Conservation (phyloP, 2,329 filamentous ascomycete species). For the Amylocarpus encephaloides region DNA sequence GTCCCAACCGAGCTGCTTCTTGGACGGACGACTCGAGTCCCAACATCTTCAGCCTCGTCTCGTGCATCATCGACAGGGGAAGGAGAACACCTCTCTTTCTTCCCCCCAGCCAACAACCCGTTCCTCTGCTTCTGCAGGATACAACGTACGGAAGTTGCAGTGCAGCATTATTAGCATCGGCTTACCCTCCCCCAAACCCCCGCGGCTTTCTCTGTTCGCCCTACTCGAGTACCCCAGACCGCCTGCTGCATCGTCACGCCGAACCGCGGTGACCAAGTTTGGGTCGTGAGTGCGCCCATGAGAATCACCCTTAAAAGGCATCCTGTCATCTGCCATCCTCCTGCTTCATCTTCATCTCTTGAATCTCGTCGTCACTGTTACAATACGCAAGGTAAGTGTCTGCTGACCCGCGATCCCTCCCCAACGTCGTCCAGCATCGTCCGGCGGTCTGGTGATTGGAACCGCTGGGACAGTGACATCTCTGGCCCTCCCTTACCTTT, state of each 20-base stretch:
- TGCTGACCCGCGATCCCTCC: slow-evolving; percentile 3
- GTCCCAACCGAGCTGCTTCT: not conserved
- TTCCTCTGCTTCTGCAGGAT: not conserved
- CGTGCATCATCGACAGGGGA: not conserved
- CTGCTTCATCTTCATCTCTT: not conserved
- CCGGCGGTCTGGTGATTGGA: slow-evolving; percentile 1
- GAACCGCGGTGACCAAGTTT: not conserved
- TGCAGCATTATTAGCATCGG: slow-evolving; percentile 3
- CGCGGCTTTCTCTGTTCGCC: not conserved
- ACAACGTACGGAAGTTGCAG: not conserved
- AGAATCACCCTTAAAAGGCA: not conserved
- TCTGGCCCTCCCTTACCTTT: slow-evolving; percentile 3
- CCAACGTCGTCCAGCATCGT: not conserved
- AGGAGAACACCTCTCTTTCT: too few relatives aligned
- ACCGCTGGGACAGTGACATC: slow-evolving; percentile 1
- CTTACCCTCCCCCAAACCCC: not conserved
- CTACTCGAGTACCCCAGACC: not conserved
- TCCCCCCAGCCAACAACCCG: not conserved
- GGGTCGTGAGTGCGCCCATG: too few relatives aligned
- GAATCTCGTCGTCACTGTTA: not conserved
- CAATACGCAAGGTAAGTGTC: slow-evolving; percentile 5
- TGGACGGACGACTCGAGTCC: too few relatives aligned
- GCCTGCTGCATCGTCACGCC: slow-evolving; percentile 5
- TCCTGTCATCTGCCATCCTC: not conserved
- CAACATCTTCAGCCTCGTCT: not conserved